Conservation (phyloP, 2,329 filamentous ascomycete genomes). For the Stagonosporopsis cucurbitacearum region DNA sequence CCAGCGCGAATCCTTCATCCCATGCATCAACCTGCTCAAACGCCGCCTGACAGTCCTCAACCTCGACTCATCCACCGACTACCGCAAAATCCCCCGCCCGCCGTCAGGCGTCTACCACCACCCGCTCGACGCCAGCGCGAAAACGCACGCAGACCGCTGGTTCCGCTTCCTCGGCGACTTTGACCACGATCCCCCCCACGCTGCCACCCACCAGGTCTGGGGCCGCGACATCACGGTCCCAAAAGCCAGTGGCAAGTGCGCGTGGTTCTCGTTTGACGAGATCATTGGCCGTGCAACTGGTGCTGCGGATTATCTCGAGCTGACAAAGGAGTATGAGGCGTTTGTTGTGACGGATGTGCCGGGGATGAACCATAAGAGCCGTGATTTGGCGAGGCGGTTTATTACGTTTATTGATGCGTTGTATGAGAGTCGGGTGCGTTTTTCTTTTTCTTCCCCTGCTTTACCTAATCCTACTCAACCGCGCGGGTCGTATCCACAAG, state of each 20-base stretch:
- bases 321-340: conserved; percentile 86
- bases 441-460: neutral
- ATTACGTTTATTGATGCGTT: conserved; percentile 98
- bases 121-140: conserved; percentile 78
- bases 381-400: conserved; percentile 88
- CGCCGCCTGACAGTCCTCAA: conserved; percentile 85
- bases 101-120: conserved; percentile 94
- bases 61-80: conserved; percentile 93
- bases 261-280: conserved; percentile 91
- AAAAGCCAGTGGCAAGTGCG: conserved; percentile 82
- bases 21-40: conserved; percentile 92
- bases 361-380: conserved; percentile 83
- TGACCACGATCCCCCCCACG: conserved; percentile 74
- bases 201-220: conserved; percentile 86
- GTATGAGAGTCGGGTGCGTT: conserved; percentile 72
- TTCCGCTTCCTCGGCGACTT: conserved; percentile 92
- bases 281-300: conserved; percentile 87
- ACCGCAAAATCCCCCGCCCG: conserved; percentile 93
- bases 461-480: neutral
- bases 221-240: conserved; percentile 89
- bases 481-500: no score
- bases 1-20: conserved; percentile 92
- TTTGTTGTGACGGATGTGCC: conserved; percentile 93
- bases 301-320: conserved; percentile 92
- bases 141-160: conserved; percentile 89